Evolutionary conservation across 805 yeast genomes (phyloP).

Genomic region (Yarrowia divulgata): DNA sequence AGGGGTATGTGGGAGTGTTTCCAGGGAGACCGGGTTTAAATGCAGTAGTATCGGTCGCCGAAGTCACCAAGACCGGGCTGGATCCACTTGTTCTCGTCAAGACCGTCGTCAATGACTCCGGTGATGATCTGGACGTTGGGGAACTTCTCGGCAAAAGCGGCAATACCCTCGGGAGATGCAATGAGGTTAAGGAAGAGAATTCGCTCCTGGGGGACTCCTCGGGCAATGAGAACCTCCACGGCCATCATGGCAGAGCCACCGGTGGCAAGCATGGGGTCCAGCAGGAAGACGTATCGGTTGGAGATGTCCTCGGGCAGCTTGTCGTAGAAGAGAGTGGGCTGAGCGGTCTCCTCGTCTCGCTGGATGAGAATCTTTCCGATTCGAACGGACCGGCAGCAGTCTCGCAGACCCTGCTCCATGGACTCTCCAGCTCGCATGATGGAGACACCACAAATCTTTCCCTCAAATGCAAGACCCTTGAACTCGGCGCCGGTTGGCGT

Average conservation of each 20-base stretch:
- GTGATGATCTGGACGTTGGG: conserved; percentile 90
- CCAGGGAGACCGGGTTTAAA: conserved; percentile 53
- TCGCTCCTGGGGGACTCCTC: conserved; percentile 88
- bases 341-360: conserved; percentile 97
- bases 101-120: conserved; percentile 87
- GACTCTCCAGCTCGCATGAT: conserved; percentile 99
- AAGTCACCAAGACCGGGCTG: conserved; percentile 97
- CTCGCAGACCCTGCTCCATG: conserved; percentile 98
- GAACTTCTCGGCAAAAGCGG: conserved; percentile 74
- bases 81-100: conserved; percentile 84
- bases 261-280: conserved; percentile 98
- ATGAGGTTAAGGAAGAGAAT: conserved; percentile 89
- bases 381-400: conserved; percentile 94
- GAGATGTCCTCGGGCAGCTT: conserved; percentile 92
- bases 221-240: conserved; percentile 81
- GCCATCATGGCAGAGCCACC: conserved; percentile 99
- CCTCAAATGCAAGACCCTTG: conserved; percentile 80
- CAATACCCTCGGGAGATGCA: conserved; percentile 94
- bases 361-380: conserved; percentile 96
- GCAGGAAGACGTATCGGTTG: conserved; percentile 83
- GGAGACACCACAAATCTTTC: conserved; percentile 97
- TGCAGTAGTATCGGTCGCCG: conserved; percentile 96
- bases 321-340: conserved; percentile 89
- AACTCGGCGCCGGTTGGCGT: conserved; percentile 75
- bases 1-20: conserved; percentile 13